Evolutionary conservation across 2,329 filamentous ascomycete genomes (phyloP), one percentile per base, ranked within the genome.

Genomic region (Tolypocladium album): DNA sequence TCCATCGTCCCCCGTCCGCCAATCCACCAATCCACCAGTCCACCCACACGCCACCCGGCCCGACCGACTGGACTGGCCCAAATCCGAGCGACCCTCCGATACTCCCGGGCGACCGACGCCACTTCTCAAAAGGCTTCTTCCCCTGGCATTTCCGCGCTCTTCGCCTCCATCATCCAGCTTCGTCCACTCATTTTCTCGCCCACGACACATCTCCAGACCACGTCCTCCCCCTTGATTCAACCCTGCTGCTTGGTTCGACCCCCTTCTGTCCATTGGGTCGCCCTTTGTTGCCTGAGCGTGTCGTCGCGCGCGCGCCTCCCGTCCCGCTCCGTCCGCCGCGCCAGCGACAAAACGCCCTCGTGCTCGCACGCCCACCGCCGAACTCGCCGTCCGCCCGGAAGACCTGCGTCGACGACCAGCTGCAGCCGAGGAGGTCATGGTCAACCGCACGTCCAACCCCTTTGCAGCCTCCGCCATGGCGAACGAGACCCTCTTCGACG

Each of bases 401-500:
- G 6, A 34, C 50, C 31, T 20, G 50, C 27, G 36, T 42, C 40
- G 11, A 43, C 55, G 11, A 42, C 7, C 34, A 43, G 27, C 27
- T 31, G 27, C 13, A 34, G 42, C 20, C 27, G 15, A 17, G 12
- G 24, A 45, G 39, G 59, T 52, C 69, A 79, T 78, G 77, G 73
- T 73, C 64, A 76, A 77, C 70, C 67, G 72, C 63, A 71, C 72
- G 53, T 63, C 66, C 55, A 57, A 59, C 59, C 64, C 67, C 58
- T 65, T 67, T 59, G 66, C 69, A 60, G 67, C 70, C 63, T 65
- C 71, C 68, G 68, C 67, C 67, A 79, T 80, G 76, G 72, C 73
- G 69, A 87, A 85, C 71, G 71, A 78, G 60, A 82, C 82, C 22
- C 72, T 83, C 65, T 80, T 79, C 75, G 84, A 86, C 69, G 69